phyloP scores from a whole-genome alignment of 179 eudicot species.

The Pouteria campechiana region DNA sequence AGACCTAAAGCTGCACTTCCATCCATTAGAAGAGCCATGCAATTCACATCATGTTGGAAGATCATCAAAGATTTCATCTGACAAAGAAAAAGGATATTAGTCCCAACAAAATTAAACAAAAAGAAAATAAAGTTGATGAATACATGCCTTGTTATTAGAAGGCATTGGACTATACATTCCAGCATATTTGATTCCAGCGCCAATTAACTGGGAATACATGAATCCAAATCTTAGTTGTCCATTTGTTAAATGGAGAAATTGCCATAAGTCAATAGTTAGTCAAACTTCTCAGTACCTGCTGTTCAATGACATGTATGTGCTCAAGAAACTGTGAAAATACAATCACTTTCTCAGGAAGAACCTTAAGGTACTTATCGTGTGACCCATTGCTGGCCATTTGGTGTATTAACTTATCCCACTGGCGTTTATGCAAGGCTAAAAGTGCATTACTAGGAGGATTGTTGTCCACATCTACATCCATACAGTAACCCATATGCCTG shows the following conservation, averaged over 20 bases:
- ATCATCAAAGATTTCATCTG: conserved; percentile 76
- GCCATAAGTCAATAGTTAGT: neutral
- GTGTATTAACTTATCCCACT: conserved; percentile 1
- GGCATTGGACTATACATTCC: conserved; percentile 88
- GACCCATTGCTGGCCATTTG: conserved; percentile 6
- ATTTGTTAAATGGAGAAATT: neutral
- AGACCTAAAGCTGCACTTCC: conserved; percentile 98
- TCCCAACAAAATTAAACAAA: neutral
- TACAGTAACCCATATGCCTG: conserved; percentile 11
- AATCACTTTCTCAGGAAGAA: conserved; percentile 53
- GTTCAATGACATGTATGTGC: conserved; percentile 88
- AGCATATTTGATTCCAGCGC: conserved; percentile 63
- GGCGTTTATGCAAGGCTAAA: conserved; percentile 6
- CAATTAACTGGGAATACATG: conserved; percentile 42
- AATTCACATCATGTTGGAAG: conserved; percentile 66
- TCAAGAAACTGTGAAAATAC: conserved; percentile 98
- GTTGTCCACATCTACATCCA: conserved; percentile 10
- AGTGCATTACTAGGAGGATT: conserved; percentile 9
- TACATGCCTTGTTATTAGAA: conserved; percentile 48
- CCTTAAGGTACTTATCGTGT: conserved; percentile 15
- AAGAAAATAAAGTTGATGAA: neutral
- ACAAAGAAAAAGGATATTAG: conserved; percentile 1
- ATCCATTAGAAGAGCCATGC: conserved; percentile 95
- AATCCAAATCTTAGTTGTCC: neutral
- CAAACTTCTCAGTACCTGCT: conserved; percentile 65